Base-by-base conservation (phyloP, 2,329 filamentous ascomycete species). In the Calonectria hongkongensis region DNA sequence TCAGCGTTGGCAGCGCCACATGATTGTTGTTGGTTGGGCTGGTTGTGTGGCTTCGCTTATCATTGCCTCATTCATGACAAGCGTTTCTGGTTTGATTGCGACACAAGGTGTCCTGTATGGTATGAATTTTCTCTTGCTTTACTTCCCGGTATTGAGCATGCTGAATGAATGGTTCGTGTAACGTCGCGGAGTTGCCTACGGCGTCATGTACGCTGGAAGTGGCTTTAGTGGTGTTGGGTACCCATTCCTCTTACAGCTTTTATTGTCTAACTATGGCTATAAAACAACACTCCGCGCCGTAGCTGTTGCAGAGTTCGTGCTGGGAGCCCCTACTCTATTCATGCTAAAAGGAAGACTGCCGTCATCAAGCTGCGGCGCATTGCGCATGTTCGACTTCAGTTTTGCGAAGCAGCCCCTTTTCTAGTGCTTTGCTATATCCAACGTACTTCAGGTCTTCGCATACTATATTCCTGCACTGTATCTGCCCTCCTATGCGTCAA, bases 381-480 rank as follows among this genome's bases (percentile, higher is more conserved):
- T 81, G 60, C 77, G 77, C 68, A 79, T 66, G 60, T 78, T 75
- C 66, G 75, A 81, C 58, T 41, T 79, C 13, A 64, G 74, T 16
- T 82, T 81, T 65, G 70, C 78, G 27, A 64, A 63, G 7, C 73
- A 79, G 58, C 79, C 80, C 0, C 41, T 79, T 4, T 81, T 82
- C 60, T 81, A 73, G 62, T 71, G 76, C 27, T 88, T 90, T 75
- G 84, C 85, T 39, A 73, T 88, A 3, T 88, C 87, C 5, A 90
- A 88, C 56, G 79, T 89, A 5, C 80, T 90, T 30, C 88, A 91
- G 75, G 87, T 85, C 43, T 83, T 87, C 25, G 90, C 88, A 0
- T 91, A 90, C 76, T 89, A 89, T 66, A 85, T 92, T 21, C 89
- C 90, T 2, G 84, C 87, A 4, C 86, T 90, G 0, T 91, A 90